These are phyloP conservation scores for Euclidium syriacum DNA, from an alignment of 345 rosid species.

Conservation along the genomic window DNA sequence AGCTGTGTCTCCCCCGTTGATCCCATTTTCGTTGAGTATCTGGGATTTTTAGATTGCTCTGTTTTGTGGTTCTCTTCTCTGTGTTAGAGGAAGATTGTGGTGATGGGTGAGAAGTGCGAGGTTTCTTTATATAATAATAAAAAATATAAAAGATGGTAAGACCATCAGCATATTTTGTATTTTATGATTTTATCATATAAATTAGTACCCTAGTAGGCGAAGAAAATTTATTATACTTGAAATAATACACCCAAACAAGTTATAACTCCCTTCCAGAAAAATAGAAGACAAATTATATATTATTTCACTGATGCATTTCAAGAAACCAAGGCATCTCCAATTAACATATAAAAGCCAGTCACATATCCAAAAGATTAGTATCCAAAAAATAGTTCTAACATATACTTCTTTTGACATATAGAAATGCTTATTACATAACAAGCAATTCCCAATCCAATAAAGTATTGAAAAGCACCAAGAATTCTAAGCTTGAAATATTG, in stretches of 20 bases:
- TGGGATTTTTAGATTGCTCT: neutral
- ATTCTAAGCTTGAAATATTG: no score
- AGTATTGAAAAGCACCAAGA: no score
- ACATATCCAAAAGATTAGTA: no score
- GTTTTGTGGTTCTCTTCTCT: neutral
- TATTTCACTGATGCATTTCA: no score
- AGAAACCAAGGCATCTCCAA: no score
- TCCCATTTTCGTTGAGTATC: slow-evolving; percentile 39
- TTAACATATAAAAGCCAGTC: no score
- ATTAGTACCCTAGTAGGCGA: neutral
- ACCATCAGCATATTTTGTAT: neutral
- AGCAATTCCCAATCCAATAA: no score
- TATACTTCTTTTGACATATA: no score
- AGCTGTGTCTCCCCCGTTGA: slow-evolving; percentile 63
- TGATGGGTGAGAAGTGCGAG: slow-evolving; percentile 23
- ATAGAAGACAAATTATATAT: no score
- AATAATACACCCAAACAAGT: neutral
- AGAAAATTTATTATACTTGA: neutral
- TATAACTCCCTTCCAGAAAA: neutral
- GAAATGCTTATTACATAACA: no score
- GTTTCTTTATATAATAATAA: slow-evolving; percentile 21
- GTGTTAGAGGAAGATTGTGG: slow-evolving; percentile 3
- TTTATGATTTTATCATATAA: neutral
- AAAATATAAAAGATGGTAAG: neutral
- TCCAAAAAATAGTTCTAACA: no score